Base-by-base conservation (phyloP, 768 basidiomycete genomes). In the Scleroderma bovista region DNA sequence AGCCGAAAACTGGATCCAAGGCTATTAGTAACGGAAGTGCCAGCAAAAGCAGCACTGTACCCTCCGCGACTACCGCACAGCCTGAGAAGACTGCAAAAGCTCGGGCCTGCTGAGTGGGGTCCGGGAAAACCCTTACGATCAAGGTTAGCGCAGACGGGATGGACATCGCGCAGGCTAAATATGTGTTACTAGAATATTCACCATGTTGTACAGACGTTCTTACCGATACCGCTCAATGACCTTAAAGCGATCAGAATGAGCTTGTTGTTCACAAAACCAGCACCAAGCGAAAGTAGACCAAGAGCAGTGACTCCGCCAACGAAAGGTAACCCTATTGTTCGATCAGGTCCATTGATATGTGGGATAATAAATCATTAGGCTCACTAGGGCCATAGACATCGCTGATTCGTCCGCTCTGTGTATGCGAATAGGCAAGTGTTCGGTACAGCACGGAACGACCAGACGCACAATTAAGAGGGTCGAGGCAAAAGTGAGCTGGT, bases 91-190 rank as follows among this genome's bases (percentile, higher is more conserved):
- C 51, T 8, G 68, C 69, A 17, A 83, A 69, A 9, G 76, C 80
- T 22, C 66, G 68, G 39, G 76, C 70, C 54, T 81, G 78, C 40
- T 72, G 67, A 6, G 51, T 54, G 6, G 73, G 73, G 12, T 76
- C 71, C 0, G 78, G 74, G 60, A 75, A 81, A 55, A 76, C 64
- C 39, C 72, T 69, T 6, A 80, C 75, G 20, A 80, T 69, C 31
- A 82, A 66, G 34, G 72, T 63, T n/a, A 75, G 61, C 6, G 78
- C 74, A 3, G 77, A 75, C 2, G 79, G 79, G 33, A 79, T 70
- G 9, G 75, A 75, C 66, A 79, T 61, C 2, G 77, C 69, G 17
- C 75, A 78, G 12, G 69, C 75, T 69, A 66, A 13, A 46, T 1
- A 17, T 16, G 8, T 19, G n/a, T 64, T n/a, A n/a, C n/a, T 3